Percentiles rank a stretch among this genome's conserved stretches.
phyloP scores from a whole-genome alignment of 2,329 filamentous ascomycete species.

The Colletotrichum incanum region DNA sequence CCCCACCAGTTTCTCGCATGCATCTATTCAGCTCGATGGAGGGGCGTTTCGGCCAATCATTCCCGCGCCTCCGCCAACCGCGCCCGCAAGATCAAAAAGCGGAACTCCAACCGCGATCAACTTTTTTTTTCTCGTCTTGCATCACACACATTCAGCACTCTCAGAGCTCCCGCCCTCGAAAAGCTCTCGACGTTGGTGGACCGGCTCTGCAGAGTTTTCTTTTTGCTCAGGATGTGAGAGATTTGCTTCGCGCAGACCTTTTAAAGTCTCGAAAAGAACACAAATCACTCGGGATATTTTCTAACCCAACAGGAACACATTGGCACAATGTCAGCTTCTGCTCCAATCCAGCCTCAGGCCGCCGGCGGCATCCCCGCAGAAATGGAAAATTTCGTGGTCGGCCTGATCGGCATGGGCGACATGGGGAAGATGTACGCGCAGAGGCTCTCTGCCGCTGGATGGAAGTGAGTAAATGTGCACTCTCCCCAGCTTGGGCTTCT shows the following conservation, averaged over 20 bases:
- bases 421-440: slow-evolving; percentile 99
- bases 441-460: slow-evolving; percentile 89
- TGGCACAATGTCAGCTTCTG: slow-evolving; percentile 39
- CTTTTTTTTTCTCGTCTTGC: slow-evolving; percentile 8
- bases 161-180: slow-evolving; percentile 20
- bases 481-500: slow-evolving; percentile 33
- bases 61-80: slow-evolving; percentile 35
- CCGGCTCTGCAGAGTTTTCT: slow-evolving; percentile 11
- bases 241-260: slow-evolving; percentile 39
- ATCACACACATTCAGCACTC: slow-evolving; percentile 11
- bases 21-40: slow-evolving; percentile 32
- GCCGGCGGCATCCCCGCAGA: slow-evolving; percentile 53
- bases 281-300: background rate
- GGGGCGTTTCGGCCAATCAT: slow-evolving; percentile 40
- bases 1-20: slow-evolving; percentile 39
- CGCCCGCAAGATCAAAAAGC: slow-evolving; percentile 39
- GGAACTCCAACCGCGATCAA: slow-evolving; percentile 22
- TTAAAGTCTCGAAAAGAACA: slow-evolving; percentile 14
- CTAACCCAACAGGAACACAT: slow-evolving; percentile 6
- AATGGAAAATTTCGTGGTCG: slow-evolving; percentile 83
- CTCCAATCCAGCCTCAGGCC: slow-evolving; percentile 25
- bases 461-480: slow-evolving; percentile 78
- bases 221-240: slow-evolving; percentile 44
- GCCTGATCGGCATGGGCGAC: slow-evolving; percentile 98
- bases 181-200: slow-evolving; percentile 4